Conservation (phyloP, 805 yeast genomes). For the Monosporozyma siamensis region DNA sequence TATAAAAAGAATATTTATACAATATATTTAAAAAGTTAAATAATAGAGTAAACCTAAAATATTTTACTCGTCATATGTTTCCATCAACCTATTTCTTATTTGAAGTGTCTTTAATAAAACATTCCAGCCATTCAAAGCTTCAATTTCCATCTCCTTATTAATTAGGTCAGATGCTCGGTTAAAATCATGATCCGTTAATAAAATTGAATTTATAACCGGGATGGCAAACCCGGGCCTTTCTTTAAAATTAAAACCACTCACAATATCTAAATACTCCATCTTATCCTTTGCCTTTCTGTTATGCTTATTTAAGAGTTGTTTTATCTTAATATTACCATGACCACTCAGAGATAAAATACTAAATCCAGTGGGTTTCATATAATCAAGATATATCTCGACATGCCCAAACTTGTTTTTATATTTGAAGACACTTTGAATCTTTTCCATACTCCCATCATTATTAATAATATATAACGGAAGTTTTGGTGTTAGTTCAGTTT, state of each 20-base stretch:
- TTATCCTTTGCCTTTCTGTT: slow-evolving; percentile 6
- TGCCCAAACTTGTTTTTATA: slow-evolving; percentile 17
- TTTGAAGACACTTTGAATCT: slow-evolving; percentile 10
- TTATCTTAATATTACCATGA: slow-evolving; percentile 1
- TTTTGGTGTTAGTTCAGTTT: slow-evolving; percentile 16
- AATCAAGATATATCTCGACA: slow-evolving; percentile 16
- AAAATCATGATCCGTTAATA: slow-evolving; percentile 12
- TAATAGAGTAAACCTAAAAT: too few relatives aligned
- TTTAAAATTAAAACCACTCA: slow-evolving; percentile 24
- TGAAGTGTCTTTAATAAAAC: slow-evolving; percentile 6
- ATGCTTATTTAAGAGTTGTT: slow-evolving; percentile 6
- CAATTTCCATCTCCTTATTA: slow-evolving; percentile 4
- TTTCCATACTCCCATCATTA: slow-evolving; percentile 3
- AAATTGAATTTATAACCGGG: slow-evolving; percentile 13
- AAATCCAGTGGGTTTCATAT: slow-evolving; percentile 17
- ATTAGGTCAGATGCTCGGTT: slow-evolving; percentile 4
- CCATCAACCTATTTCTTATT: slow-evolving; percentile 8
- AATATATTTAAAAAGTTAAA: neutral
- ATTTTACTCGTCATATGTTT: slow-evolving; percentile 3
- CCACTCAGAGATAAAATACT: slow-evolving; percentile 4
- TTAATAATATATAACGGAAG: slow-evolving; percentile 8
- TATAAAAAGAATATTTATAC: neutral
- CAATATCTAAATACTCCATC: slow-evolving; percentile 16
- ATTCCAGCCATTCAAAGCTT: slow-evolving; percentile 13
- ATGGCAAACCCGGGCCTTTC: slow-evolving; percentile 20